phyloP scores from a whole-genome alignment of 2,329 filamentous ascomycete species.

The Cladosporium velox region DNA sequence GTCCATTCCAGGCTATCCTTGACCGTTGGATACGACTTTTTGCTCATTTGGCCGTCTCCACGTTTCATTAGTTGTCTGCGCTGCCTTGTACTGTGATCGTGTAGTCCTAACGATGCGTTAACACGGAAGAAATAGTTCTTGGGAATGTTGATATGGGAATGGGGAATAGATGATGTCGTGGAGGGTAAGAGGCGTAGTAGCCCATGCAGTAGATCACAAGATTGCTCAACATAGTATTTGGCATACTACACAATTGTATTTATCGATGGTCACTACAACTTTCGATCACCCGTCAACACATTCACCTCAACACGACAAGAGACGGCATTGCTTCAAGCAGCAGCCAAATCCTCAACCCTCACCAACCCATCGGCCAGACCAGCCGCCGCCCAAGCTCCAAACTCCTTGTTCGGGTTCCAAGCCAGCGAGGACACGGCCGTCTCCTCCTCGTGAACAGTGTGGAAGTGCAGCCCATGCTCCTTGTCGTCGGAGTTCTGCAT shows the following conservation, averaged over 20 bases:
- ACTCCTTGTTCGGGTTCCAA: conserved; percentile 55
- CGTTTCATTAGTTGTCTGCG: neutral
- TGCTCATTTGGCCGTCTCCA: neutral
- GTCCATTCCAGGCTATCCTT: neutral
- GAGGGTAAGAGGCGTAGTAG: neutral
- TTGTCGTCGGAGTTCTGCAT: conserved; percentile 26
- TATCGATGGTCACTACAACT: neutral
- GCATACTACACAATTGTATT: neutral
- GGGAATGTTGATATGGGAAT: neutral
- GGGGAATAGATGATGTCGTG: neutral
- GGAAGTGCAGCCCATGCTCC: conserved; percentile 29
- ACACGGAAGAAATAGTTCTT: neutral
- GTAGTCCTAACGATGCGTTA: too few relatives aligned
- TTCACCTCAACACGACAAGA: neutral
- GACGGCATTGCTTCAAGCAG: neutral
- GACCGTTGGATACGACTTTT: neutral
- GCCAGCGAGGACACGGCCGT: conserved; percentile 47
- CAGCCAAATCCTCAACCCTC: conserved; percentile 51
- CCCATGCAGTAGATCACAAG: too few relatives aligned
- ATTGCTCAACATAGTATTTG: neutral
- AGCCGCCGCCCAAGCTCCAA: conserved; percentile 54
- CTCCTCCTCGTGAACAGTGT: conserved; percentile 49
- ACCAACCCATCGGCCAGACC: conserved; percentile 52
- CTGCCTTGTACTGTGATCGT: too few relatives aligned
- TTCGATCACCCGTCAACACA: neutral